Evolutionary conservation across 2,329 filamentous ascomycete species (phyloP).

Genomic region (Sarocladium kiliense): DNA sequence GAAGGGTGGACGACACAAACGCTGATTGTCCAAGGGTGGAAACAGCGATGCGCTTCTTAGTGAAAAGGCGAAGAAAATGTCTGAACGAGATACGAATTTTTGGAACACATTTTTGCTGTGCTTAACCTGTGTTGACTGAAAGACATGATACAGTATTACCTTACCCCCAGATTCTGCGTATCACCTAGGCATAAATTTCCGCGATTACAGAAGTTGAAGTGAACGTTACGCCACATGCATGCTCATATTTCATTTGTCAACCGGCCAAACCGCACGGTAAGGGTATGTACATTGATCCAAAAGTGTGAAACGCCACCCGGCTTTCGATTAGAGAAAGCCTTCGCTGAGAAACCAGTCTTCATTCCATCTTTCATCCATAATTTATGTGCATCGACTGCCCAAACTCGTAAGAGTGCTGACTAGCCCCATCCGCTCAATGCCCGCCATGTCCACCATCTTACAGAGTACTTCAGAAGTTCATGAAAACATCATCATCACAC

Average conservation of each 20-base stretch:
- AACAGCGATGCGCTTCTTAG: neutral
- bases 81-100: conserved; percentile 6
- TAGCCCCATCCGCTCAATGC: too few relatives aligned
- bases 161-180: too few relatives aligned
- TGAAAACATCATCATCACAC: neutral
- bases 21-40: neutral
- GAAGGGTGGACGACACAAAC: neutral
- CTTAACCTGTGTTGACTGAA: too few relatives aligned
- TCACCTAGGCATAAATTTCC: too few relatives aligned
- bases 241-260: too few relatives aligned
- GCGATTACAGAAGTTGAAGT: too few relatives aligned
- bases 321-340: neutral
- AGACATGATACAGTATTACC: too few relatives aligned
- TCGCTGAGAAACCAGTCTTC: neutral
- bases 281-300: neutral
- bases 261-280: neutral
- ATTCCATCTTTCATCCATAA: too few relatives aligned
- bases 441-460: too few relatives aligned
- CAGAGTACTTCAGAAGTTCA: too few relatives aligned
- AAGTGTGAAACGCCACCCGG: neutral
- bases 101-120: neutral
- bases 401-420: too few relatives aligned
- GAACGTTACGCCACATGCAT: too few relatives aligned
- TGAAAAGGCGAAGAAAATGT: neutral
- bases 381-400: neutral